Evolutionary conservation across 805 yeast genomes (phyloP).

Genomic region (Hanseniaspora thailandica): DNA sequence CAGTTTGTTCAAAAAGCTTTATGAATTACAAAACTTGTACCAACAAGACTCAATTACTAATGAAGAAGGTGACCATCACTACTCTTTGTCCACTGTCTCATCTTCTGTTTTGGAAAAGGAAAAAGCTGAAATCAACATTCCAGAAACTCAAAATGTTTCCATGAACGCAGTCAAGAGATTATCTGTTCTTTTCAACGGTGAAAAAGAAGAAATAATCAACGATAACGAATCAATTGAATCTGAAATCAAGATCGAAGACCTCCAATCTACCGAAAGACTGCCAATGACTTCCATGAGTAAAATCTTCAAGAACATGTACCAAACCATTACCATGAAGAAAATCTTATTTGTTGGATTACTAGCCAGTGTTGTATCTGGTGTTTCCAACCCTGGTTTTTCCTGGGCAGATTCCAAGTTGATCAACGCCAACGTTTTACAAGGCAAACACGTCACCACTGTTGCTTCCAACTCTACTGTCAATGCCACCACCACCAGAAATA

Average conservation of each 20-base stretch:
- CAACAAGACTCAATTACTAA: neutral
- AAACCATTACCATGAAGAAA: slow-evolving; percentile 21
- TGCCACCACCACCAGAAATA: slow-evolving; percentile 5
- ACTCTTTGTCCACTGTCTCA: neutral
- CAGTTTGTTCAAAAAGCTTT: slow-evolving; percentile 1
- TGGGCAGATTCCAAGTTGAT: slow-evolving; percentile 62
- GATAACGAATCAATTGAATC: neutral
- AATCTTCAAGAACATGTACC: slow-evolving; percentile 22
- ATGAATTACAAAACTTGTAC: slow-evolving; percentile 1
- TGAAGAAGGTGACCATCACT: neutral
- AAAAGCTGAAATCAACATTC: neutral
- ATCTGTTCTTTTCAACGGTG: neutral
- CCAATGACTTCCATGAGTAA: slow-evolving; percentile 21
- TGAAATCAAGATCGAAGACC: neutral
- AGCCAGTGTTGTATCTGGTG: slow-evolving; percentile 46
- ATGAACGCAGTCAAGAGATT: neutral
- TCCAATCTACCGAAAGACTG: neutral
- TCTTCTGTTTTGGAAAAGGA: neutral
- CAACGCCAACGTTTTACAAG: slow-evolving; percentile 45
- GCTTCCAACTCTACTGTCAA: neutral
- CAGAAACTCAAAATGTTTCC: neutral
- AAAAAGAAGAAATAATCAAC: neutral
- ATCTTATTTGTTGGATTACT: slow-evolving; percentile 40
- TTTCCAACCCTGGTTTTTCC: slow-evolving; percentile 65
- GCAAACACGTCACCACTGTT: slow-evolving; percentile 7